These are phyloP conservation scores for Xenoacremonium recifei DNA, from an alignment of 2,329 filamentous ascomycete species.

Conservation along the genomic window DNA sequence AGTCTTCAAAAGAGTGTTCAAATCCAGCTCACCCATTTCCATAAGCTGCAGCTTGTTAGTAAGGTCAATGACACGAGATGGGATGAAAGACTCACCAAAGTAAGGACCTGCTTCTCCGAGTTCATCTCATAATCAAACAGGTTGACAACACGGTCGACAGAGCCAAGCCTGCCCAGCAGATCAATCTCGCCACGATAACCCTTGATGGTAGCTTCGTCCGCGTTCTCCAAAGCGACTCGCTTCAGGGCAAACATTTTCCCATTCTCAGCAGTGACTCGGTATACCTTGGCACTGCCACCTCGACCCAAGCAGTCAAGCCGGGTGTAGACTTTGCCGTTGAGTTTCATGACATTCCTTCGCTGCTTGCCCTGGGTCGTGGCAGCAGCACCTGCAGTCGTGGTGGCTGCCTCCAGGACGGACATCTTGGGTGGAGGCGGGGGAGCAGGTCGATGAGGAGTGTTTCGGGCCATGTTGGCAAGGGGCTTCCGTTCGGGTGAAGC, in stretches of 20 bases:
- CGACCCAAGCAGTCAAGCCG: slow-evolving; percentile 87
- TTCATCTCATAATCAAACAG: slow-evolving; percentile 94
- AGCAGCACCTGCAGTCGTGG: slow-evolving; percentile 76
- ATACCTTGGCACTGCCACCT: slow-evolving; percentile 91
- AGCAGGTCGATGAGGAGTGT: slow-evolving; percentile 76
- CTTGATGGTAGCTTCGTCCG: slow-evolving; percentile 77
- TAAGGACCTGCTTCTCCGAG: slow-evolving; percentile 83
- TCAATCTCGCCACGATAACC: slow-evolving; percentile 97
- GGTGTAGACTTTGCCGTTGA: slow-evolving; percentile 91
- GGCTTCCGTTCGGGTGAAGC: slow-evolving; percentile 56
- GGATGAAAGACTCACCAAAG: slow-evolving; percentile 60
- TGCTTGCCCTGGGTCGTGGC: slow-evolving; percentile 70
- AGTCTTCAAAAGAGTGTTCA: slow-evolving; percentile 79
- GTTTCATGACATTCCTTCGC: slow-evolving; percentile 77
- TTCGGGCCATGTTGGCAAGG: slow-evolving; percentile 53
- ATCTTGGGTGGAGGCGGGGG: slow-evolving; percentile 90
- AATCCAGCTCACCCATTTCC: slow-evolving; percentile 94
- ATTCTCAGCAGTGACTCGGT: slow-evolving; percentile 95
- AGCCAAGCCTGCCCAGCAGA: slow-evolving; percentile 75
- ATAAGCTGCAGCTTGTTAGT: slow-evolving; percentile 63
- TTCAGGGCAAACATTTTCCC: slow-evolving; percentile 94
- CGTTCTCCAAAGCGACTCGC: slow-evolving; percentile 84
- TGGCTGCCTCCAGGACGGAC: slow-evolving; percentile 91
- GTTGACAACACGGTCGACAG: slow-evolving; percentile 86
- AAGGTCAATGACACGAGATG: background rate